Percentiles rank a stretch among this genome's conserved stretches.
Conservation (phyloP, 306 rosid species). For the Neltuma alba region DNA sequence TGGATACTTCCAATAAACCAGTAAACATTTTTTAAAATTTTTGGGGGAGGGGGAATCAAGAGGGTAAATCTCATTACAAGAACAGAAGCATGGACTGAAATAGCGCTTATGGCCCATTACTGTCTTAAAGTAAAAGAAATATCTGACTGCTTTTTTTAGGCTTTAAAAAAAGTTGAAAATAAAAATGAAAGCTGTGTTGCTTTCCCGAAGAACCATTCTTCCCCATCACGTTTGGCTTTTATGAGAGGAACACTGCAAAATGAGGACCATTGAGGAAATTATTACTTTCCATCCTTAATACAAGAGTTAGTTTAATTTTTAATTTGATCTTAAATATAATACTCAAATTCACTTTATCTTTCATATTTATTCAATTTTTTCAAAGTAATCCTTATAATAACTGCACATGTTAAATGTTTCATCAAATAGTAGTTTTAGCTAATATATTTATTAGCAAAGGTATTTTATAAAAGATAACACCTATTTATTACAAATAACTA, state of each 20-base stretch:
- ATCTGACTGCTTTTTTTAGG: conserved; percentile 32
- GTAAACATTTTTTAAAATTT: too few relatives aligned
- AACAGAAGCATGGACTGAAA: conserved; percentile 14
- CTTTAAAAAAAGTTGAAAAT: not conserved
- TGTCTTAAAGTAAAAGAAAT: conserved; percentile 53
- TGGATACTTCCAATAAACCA: conserved; percentile 1
- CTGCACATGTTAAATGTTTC: too few relatives aligned
- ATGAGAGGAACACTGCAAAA: not conserved
- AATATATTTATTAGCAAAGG: too few relatives aligned
- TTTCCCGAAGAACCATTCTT: conserved; percentile 43
- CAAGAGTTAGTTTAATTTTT: too few relatives aligned
- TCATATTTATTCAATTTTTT: too few relatives aligned
- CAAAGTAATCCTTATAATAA: too few relatives aligned
- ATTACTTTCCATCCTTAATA: too few relatives aligned
- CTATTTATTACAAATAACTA: too few relatives aligned
- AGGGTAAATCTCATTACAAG: conserved; percentile 48
- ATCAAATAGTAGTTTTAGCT: too few relatives aligned
- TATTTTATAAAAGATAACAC: too few relatives aligned
- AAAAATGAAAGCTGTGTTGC: conserved; percentile 37
- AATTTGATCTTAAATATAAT: too few relatives aligned
- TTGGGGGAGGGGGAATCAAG: not conserved
- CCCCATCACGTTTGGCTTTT: conserved; percentile 45
- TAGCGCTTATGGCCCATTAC: conserved; percentile 42
- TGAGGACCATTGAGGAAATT: not conserved
- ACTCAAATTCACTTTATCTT: too few relatives aligned